Conservation (phyloP, 306 rosid species). For the Vachellia collinsii region DNA sequence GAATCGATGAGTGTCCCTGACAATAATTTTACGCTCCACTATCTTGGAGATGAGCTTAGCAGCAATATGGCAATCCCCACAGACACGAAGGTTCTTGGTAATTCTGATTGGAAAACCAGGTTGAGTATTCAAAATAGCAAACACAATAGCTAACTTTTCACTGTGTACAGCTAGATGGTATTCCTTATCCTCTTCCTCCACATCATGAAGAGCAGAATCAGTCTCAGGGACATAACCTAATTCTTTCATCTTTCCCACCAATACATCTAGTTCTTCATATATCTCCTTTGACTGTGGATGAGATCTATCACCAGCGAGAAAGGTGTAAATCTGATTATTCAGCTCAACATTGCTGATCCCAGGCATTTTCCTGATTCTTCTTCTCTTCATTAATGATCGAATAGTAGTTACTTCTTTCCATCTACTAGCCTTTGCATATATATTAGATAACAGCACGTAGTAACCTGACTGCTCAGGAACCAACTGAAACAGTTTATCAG, state of each 20-base stretch:
- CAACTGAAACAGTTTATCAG: neutral
- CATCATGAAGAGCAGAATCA: constrained; percentile 10
- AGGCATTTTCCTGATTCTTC: neutral
- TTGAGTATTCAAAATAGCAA: neutral
- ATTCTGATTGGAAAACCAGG: constrained; percentile 7
- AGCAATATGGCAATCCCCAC: constrained; percentile 5
- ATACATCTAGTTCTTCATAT: neutral
- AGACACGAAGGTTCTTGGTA: neutral
- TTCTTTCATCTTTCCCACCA: constrained; percentile 7
- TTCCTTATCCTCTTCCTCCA: constrained; percentile 2
- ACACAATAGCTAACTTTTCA: neutral
- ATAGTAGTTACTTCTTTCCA: neutral
- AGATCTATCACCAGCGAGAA: neutral
- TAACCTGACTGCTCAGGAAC: neutral
- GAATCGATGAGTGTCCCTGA: constrained; percentile 1
- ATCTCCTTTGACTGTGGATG: constrained; percentile 1
- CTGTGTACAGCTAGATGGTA: constrained; percentile 2
- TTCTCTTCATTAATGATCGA: constrained; percentile 9
- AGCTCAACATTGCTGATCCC: neutral
- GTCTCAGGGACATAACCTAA: neutral
- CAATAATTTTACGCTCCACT: neutral
- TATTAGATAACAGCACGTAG: neutral
- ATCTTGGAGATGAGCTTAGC: neutral
- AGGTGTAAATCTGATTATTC: neutral
- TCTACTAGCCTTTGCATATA: neutral